phyloP scores from a whole-genome alignment of 345 rosid genomes.

The Erucastrum elatum region DNA sequence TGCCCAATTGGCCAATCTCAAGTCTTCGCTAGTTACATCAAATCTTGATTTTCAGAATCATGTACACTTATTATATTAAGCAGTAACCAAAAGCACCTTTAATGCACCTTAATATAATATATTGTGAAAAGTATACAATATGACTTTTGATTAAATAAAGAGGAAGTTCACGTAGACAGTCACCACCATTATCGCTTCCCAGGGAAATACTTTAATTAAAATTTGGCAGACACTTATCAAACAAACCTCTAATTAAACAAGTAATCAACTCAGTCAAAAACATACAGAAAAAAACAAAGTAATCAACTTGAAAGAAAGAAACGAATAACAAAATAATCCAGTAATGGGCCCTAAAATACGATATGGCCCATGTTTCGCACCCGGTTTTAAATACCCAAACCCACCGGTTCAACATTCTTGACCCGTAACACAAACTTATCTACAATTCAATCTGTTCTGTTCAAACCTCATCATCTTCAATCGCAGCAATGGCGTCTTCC shows the following conservation, averaged over 20 bases:
- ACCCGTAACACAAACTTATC: no score
- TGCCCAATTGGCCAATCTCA: conserved; percentile 27
- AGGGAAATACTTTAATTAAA: conserved; percentile 17
- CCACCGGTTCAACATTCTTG: no score
- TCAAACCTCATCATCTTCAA: conserved; percentile 6
- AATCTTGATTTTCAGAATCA: conserved; percentile 15
- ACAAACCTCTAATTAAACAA: background rate
- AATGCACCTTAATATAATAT: background rate
- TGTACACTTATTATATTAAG: background rate
- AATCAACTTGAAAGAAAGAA: background rate
- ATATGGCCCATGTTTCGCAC: no score
- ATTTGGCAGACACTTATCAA: background rate
- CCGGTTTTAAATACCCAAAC: no score
- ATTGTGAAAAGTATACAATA: background rate
- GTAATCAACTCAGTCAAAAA: background rate
- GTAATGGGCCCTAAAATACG: conserved; percentile 2
- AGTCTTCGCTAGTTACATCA: conserved; percentile 21
- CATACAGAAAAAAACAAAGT: background rate
- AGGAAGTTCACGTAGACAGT: conserved; percentile 34
- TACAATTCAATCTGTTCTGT: conserved; percentile 28
- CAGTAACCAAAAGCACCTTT: conserved; percentile 22
- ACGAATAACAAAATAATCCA: background rate
- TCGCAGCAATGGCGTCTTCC: conserved; percentile 57
- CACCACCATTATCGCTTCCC: conserved; percentile 27
- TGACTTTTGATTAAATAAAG: conserved; percentile 20